These are phyloP conservation scores for Seiridium unicorne DNA, from an alignment of 2,329 filamentous ascomycete species.

Conservation along the genomic window DNA sequence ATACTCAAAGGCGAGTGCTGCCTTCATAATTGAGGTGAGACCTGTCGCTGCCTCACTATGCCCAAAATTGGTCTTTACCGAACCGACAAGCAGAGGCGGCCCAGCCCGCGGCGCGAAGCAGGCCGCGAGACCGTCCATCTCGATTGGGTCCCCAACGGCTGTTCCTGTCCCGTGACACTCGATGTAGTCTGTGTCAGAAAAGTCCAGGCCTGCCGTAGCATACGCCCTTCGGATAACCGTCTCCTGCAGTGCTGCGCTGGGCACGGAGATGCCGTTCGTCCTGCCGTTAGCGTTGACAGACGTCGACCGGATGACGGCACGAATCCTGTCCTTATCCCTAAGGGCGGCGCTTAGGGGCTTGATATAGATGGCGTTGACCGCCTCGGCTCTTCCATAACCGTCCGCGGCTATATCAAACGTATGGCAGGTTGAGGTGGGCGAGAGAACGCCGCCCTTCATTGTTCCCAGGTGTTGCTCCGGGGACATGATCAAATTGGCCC, in stretches of 20 bases:
- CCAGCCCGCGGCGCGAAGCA: conserved; percentile 7
- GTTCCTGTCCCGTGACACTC: conserved; percentile 36
- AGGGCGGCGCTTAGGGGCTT: conserved; percentile 14
- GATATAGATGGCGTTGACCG: conserved; percentile 35
- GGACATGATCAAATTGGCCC: conserved; percentile 18
- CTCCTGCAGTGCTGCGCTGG: conserved; percentile 17
- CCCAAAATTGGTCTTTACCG: conserved; percentile 17
- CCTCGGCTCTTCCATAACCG: conserved; percentile 53
- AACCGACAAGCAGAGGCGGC: conserved; percentile 19
- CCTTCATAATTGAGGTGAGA: conserved; percentile 19
- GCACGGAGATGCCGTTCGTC: conserved; percentile 17
- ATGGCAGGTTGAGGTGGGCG: conserved; percentile 30
- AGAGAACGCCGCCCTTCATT: conserved; percentile 29
- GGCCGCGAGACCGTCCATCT: conserved; percentile 26
- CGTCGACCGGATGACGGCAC: conserved; percentile 17
- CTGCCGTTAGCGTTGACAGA: conserved; percentile 20
- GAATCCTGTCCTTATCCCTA: conserved; percentile 8
- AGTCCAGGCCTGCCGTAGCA: conserved; percentile 13
- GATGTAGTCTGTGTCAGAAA: conserved; percentile 13
- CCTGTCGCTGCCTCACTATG: conserved; percentile 25
- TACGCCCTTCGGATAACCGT: conserved; percentile 20
- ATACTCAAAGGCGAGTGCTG: conserved; percentile 19
- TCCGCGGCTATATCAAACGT: conserved; percentile 43
- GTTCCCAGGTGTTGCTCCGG: conserved; percentile 17
- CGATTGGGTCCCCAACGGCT: conserved; percentile 35